These are phyloP conservation scores for Leptodermis oblonga DNA, from an alignment of 257 asterid species.

Conservation along the genomic window DNA sequence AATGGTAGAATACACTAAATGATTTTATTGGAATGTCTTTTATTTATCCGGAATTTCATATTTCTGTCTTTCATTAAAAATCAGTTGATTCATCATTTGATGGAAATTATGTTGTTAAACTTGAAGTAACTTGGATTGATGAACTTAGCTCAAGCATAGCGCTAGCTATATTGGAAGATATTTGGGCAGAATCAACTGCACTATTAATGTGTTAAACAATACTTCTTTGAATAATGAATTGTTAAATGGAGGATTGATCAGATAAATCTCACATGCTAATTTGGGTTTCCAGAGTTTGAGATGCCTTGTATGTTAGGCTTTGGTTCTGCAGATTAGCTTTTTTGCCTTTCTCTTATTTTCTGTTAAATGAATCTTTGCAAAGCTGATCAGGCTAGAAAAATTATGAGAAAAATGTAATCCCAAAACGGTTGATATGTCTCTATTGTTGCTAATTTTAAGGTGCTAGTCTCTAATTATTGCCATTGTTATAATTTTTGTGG, in stretches of 20 bases:
- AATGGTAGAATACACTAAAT: not conserved
- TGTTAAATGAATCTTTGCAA: not conserved
- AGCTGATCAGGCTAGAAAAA: not conserved
- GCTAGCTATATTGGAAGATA: not conserved
- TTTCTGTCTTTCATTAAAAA: not conserved
- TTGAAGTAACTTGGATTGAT: not conserved
- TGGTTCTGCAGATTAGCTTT: not conserved
- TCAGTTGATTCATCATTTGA: not conserved
- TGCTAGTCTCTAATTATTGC: not conserved
- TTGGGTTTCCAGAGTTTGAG: not conserved
- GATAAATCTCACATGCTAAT: too few relatives aligned
- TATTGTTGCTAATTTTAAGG: not conserved
- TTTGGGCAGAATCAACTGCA: not conserved
- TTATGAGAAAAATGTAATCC: not conserved
- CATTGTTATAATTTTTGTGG: not conserved
- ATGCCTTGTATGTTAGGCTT: not conserved
- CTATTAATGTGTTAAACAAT: not conserved
- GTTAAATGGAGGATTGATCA: not conserved
- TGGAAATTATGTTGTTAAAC: not conserved
- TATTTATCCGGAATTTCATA: not conserved
- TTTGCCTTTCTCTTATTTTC: not conserved
- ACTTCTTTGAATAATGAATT: not conserved
- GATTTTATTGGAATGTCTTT: not conserved
- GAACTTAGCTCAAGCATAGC: too few relatives aligned
- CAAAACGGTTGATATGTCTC: not conserved